Conservation (phyloP, 352 stramenopile genomes). For the Phytophthora europaea region DNA sequence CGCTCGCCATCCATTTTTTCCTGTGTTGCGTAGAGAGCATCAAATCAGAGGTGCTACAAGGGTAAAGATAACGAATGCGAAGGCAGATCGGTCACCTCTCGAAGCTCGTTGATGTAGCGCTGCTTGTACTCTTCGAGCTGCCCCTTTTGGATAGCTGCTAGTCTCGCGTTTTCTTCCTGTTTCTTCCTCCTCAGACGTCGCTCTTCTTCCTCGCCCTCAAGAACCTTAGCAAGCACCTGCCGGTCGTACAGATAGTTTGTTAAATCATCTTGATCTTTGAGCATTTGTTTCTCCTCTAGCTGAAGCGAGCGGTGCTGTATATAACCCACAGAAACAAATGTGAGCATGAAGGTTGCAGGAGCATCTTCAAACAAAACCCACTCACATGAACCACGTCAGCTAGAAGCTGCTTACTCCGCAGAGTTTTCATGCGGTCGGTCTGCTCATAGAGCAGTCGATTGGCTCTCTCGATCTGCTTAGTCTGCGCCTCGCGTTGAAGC, state of each 20-base stretch:
- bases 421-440: constrained; percentile 94
- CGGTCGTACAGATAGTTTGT: constrained; percentile 64
- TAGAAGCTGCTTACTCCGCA: constrained; percentile 88
- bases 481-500: constrained; percentile 75
- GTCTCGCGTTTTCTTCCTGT: constrained; percentile 56
- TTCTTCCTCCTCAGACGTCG: constrained; percentile 49
- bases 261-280: constrained; percentile 74
- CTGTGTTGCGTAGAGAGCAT: constrained; percentile 21
- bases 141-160: constrained; percentile 72
- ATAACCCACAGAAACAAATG: neutral
- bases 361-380: neutral
- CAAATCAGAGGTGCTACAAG: neutral
- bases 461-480: constrained; percentile 87
- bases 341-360: neutral
- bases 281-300: constrained; percentile 70
- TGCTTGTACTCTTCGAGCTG: constrained; percentile 91
- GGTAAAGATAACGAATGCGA: constrained; percentile 4
- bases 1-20: constrained; percentile 80
- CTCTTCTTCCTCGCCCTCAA: constrained; percentile 66
- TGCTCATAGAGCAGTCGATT: constrained; percentile 92
- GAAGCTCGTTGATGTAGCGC: constrained; percentile 77
- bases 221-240: constrained; percentile 59
- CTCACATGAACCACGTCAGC: constrained; percentile 85
- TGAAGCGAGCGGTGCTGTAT: constrained; percentile 83
- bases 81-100: constrained; percentile 49